Evolutionary conservation across 2,329 filamentous ascomycete genomes (phyloP).

Genomic region (Penicillium sp.): DNA sequence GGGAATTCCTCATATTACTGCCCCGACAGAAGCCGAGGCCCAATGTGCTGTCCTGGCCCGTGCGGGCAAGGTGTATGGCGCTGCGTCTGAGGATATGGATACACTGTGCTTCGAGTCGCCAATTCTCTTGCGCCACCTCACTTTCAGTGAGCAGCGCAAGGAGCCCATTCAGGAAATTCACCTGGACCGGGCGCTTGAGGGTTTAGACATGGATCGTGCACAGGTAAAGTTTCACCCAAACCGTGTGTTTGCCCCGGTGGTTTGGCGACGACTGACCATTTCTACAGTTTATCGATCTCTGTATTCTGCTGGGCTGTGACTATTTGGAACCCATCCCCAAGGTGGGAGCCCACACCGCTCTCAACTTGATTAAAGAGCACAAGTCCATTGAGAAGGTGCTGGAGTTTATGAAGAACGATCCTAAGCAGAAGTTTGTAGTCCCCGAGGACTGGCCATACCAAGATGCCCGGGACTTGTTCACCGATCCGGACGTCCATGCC

Average conservation of each 20-base stretch:
- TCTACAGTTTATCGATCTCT: constrained; percentile 88
- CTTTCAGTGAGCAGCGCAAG: constrained; percentile 95
- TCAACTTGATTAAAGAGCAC: constrained; percentile 93
- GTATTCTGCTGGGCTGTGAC: constrained; percentile 95
- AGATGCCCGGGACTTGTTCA: constrained; percentile 89
- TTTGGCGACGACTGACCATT: constrained; percentile 4
- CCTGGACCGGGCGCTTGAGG: constrained; percentile 81
- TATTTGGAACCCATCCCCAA: constrained; percentile 97
- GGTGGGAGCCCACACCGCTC: constrained; percentile 84
- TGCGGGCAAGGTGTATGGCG: constrained; percentile 93
- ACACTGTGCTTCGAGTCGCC: constrained; percentile 94
- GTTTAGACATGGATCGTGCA: constrained; percentile 80
- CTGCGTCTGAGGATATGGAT: constrained; percentile 98
- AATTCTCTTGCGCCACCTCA: constrained; percentile 87
- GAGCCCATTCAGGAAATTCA: constrained; percentile 97
- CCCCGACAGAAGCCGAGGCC: constrained; percentile 94
- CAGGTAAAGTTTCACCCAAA: constrained; percentile 58
- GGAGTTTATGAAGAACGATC: constrained; percentile 72
- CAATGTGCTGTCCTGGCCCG: constrained; percentile 89
- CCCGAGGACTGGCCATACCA: constrained; percentile 97
- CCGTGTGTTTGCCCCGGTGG: too few relatives aligned
- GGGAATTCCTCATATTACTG: constrained; percentile 93
- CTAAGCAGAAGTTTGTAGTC: constrained; percentile 76
- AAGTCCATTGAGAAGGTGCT: constrained; percentile 85
- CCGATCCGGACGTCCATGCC: constrained; percentile 81